Percentiles rank a stretch among this genome's conserved stretches.
Conservation (phyloP, 2,329 filamentous ascomycete genomes). For the Fusarium lyarnte region DNA sequence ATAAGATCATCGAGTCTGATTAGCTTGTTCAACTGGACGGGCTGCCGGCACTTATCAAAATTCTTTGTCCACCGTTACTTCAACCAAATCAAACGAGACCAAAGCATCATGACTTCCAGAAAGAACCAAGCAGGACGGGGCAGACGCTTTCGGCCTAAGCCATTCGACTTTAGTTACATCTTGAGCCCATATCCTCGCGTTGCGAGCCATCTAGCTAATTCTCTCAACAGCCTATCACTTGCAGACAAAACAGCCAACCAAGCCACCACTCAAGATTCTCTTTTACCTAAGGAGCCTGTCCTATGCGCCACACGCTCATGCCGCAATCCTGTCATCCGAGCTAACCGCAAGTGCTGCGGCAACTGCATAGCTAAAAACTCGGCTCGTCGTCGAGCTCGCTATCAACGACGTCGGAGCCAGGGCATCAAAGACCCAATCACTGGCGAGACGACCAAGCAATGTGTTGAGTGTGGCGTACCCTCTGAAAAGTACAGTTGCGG, state of each 20-base stretch:
- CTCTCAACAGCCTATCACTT: not conserved
- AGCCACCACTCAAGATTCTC: not conserved
- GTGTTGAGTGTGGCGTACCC: not conserved
- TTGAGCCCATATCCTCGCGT: not conserved
- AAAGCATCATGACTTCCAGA: not conserved
- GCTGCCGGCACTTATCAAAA: fast-evolving
- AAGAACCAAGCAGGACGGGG: not conserved
- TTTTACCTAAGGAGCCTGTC: fast-evolving
- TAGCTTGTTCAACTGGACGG: no score
- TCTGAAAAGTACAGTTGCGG: not conserved
- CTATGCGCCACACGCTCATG: fast-evolving
- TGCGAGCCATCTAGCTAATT: not conserved
- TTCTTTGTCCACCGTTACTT: not conserved
- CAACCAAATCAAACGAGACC: no score
- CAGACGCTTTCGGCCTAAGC: not conserved
- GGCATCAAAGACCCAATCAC: not conserved
- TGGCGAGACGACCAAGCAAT: not conserved
- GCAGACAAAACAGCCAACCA: not conserved
- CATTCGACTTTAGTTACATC: not conserved
- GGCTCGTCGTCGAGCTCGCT: not conserved
- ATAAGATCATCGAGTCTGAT: not conserved
- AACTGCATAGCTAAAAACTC: not conserved
- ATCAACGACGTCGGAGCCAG: not conserved
- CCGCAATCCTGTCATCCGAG: not conserved
- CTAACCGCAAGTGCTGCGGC: not conserved